Base-by-base conservation (phyloP, 352 stramenopile species). In the Globisporangium uncinulatum region DNA sequence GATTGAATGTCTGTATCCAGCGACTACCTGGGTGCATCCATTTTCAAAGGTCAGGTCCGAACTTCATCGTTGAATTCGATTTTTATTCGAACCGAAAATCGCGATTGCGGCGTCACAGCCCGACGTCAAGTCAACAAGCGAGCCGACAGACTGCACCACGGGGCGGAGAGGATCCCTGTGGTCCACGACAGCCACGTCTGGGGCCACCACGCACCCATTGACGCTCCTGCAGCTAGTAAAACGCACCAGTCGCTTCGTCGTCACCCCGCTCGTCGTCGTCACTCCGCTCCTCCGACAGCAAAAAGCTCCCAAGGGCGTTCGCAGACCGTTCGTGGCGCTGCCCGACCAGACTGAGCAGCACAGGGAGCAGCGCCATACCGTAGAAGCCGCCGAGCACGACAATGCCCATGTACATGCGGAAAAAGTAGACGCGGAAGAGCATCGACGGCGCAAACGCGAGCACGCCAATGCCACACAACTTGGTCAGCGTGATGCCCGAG, bases 341-440 rank as follows among this genome's bases (percentile, higher is more conserved):
- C 1, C 78, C 80, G 67, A 88, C 76, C 1, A 92, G 64, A 58
- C 76, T 88, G 1, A 95, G 67, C n/a, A 95, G 42, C 52, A 94
- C 82, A 1, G 86, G 86, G n/a, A 95, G 55, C 51, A 95, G 57
- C 24, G 83, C 72, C 55, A 95, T 74, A 41, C 81, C 83, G 43
- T 95, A 83, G 63, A 96, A 93, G 45, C 83, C 93, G 11, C 89
- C 89, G 24, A 92, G 50, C 19, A 92, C 54, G 15, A 97, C 84
- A 51, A 96, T 94, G 24, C 75, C 76, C 63, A 95, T 69, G 66
- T 97, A 97, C 89, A 97, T 97, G 55, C 89, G 77, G 74, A 96
- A 97, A 59, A 96, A 97, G 60, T 97, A 97, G 10, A 97, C 76
- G 32, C 86, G 83, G 59, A 97, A 97, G 32, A 97, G 56, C 71